These are phyloP conservation scores for Corallochytrium limacisporum DNA, from an alignment of 78 protist species.

Conservation along the genomic window DNA sequence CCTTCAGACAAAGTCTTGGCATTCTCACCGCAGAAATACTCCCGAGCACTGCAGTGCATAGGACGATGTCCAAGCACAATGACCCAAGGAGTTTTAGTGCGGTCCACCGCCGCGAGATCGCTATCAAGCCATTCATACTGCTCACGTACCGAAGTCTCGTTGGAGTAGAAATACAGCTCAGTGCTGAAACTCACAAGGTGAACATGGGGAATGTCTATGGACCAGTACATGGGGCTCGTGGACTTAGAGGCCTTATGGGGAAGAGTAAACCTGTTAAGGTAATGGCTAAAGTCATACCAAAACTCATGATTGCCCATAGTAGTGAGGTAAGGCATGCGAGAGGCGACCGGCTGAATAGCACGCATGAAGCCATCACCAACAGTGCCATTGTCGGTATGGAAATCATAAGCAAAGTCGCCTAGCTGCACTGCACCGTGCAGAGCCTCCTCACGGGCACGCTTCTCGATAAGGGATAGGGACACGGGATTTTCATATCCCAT, in stretches of 20 bases:
- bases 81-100: neutral
- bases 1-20: too few relatives aligned
- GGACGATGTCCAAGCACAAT: neutral
- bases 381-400: too few relatives aligned
- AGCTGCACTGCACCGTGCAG: too few relatives aligned
- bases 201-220: neutral
- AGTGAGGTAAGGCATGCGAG: neutral
- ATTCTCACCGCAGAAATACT: too few relatives aligned
- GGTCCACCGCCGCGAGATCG: slow-evolving; percentile 10
- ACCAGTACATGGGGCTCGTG: neutral
- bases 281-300: neutral
- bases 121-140: neutral
- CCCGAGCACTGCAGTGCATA: neutral
- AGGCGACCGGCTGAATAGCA: neutral
- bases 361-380: too few relatives aligned
- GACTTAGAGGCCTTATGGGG: neutral
- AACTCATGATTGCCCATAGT: slow-evolving; percentile 3
- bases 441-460: too few relatives aligned
- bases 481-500: too few relatives aligned
- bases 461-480: too few relatives aligned
- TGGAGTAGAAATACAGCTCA: too few relatives aligned
- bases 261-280: neutral
- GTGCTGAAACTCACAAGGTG: neutral
- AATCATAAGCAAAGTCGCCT: too few relatives aligned
- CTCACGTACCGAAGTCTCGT: too few relatives aligned